Evolutionary conservation across 257 asterid genomes (phyloP).

Genomic region (Solanum clarkiae): DNA sequence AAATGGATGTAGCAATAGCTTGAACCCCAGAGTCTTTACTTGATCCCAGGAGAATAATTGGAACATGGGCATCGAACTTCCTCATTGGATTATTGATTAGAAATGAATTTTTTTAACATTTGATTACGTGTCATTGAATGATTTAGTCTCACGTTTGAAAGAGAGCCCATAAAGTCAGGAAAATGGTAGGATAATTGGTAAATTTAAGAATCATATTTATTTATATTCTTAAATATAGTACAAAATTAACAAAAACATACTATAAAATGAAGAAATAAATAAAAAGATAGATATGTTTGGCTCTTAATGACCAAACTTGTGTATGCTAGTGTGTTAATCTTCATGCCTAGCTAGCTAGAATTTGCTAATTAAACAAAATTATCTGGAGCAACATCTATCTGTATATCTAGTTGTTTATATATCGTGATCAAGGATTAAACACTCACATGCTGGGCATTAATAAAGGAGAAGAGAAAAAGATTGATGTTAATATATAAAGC

Average conservation of each 20-base stretch:
- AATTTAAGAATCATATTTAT: background rate
- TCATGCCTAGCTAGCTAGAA: background rate
- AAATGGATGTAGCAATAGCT: too few species aligned
- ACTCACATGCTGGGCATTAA: background rate
- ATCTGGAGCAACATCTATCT: background rate
- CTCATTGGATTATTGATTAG: too few species aligned
- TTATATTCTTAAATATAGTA: background rate
- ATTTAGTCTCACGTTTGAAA: too few species aligned
- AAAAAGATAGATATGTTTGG: background rate
- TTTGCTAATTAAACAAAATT: background rate
- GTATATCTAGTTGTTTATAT: background rate
- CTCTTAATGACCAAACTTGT: background rate
- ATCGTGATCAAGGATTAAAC: background rate
- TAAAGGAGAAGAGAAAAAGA: background rate
- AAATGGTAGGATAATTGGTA: too few species aligned
- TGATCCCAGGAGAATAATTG: too few species aligned
- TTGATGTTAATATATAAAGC: background rate
- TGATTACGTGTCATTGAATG: too few species aligned
- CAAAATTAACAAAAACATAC: background rate
- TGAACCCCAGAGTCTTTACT: too few species aligned
- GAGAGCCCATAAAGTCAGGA: too few species aligned
- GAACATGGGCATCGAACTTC: too few species aligned
- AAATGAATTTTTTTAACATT: too few species aligned
- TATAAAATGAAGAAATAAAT: background rate
- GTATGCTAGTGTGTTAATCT: background rate